phyloP scores from a whole-genome alignment of 345 rosid species.

The Nasturtium officinale region DNA sequence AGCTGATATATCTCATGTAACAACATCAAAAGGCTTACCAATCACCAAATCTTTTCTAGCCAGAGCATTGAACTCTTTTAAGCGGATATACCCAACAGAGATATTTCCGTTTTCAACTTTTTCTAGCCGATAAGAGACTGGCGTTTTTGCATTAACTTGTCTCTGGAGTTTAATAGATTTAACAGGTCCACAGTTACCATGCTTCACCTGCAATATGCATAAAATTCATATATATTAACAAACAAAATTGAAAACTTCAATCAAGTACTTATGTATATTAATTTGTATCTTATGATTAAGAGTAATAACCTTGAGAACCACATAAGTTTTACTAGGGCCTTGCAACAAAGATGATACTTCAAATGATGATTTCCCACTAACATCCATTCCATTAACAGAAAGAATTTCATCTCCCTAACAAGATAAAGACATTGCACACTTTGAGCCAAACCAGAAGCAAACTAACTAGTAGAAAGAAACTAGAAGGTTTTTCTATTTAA shows the following conservation, averaged over 20 bases:
- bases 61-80: conserved; percentile 94
- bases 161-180: conserved; percentile 74
- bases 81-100: conserved; percentile 77
- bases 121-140: conserved; percentile 83
- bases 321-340: conserved; percentile 90
- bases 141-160: conserved; percentile 79
- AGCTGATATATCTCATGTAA: not conserved
- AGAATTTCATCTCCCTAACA: conserved; percentile 82
- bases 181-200: conserved; percentile 82
- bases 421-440: conserved; percentile 13
- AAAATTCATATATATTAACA: not conserved
- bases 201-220: conserved; percentile 68
- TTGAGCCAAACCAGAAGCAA: not conserved
- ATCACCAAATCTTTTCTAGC: conserved; percentile 88
- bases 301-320: conserved; percentile 68
- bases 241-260: conserved; percentile 2
- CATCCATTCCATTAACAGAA: conserved; percentile 81
- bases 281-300: not conserved
- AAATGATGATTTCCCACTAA: conserved; percentile 84
- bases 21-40: conserved; percentile 52
- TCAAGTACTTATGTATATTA: conserved; percentile 1
- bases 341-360: conserved; percentile 92
- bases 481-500: conserved; percentile 27
- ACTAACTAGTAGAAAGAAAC: conserved; percentile 3
- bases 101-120: conserved; percentile 61